Base-by-base conservation (phyloP, 176 grass and related monocot genomes). In the Olyra latifolia region DNA sequence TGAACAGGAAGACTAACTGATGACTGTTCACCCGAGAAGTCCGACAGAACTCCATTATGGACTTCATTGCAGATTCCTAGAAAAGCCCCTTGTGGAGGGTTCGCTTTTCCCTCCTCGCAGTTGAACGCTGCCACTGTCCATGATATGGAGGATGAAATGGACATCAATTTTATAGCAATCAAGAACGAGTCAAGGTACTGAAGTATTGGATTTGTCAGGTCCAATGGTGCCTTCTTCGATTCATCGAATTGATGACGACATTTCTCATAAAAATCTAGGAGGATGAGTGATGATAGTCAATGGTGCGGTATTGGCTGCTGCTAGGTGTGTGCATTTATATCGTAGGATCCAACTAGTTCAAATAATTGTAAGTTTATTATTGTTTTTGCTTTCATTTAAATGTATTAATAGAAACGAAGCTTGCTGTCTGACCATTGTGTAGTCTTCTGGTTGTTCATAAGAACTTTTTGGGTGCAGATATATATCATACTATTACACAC, bases 161-260 rank as follows among this genome's bases (percentile, higher is more conserved):
- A 45, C 35, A 79, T 66, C 25, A 72, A 35, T 64, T 79, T 43
- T 63, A 29, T 75, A 75, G 56, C 16, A 28, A 76, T 75, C 13
- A 3, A 69, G 87, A 85, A 89, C 5, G 17, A 77, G 87, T 89
- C 87, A 85, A 80, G 22, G 45, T 55, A 45, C 19, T 27, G 38
- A 64, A 19, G 62, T 16, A 64, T 64, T 64, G 30, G 30, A 35
- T 19, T 35, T 39, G 29, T 64, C 30, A 64, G 35, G 7, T 39
- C 30, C 29, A 39, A 39, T 20, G 25, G 38, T 64, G 16, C 30
- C 30, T 38, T 64, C 22, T 38, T 8, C 8, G 6, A 64, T 10
- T 64, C 16, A 3, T 39, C 16, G 3, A 64, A 64, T 32, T 35
- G 8, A 35, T 64, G 16, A 17, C 38, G 62, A 64, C 35, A 35